phyloP scores from a whole-genome alignment of 78 protist genomes.

The Dictyostelium intermedium region DNA sequence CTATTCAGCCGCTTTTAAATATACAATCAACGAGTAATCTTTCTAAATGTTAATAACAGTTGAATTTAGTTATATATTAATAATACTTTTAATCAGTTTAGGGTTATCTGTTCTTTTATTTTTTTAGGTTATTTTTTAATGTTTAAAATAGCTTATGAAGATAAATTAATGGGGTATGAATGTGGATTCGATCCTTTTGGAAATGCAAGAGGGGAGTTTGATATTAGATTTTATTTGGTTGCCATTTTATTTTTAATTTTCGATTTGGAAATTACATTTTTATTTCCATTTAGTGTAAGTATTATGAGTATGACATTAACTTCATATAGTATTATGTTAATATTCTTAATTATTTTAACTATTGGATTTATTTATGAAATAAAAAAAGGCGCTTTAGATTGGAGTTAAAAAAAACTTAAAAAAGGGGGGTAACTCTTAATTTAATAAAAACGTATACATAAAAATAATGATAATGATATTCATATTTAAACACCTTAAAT shows the following conservation, averaged over 20 bases:
- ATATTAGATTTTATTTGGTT: constrained; percentile 10
- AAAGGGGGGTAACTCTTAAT: no score
- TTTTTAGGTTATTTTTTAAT: constrained; percentile 8
- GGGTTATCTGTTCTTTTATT: constrained; percentile 8
- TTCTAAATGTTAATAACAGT: not conserved
- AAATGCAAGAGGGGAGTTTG: constrained; percentile 19
- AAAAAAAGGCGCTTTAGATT: constrained; percentile 50
- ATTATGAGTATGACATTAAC: constrained; percentile 5
- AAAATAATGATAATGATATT: no score
- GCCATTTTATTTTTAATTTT: constrained; percentile 47
- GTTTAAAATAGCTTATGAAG: constrained; percentile 34
- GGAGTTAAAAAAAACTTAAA: no score
- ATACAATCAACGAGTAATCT: not conserved
- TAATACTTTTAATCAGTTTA: not conserved
- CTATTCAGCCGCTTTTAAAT: no score
- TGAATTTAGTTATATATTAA: constrained; percentile 3
- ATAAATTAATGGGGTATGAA: constrained; percentile 29
- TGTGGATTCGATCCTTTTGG: constrained; percentile 49
- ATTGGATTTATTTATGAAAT: constrained; percentile 43
- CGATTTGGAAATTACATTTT: constrained; percentile 29
- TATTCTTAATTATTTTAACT: constrained; percentile 20
- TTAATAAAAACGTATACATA: no score
- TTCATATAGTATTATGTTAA: constrained; percentile 1
- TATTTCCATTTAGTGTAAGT: constrained; percentile 35
- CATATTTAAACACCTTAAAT: no score